These are phyloP conservation scores for Rhodotorula sp. DNA, from an alignment of 1,284 basidiomycete genomes.

Conservation along the genomic window DNA sequence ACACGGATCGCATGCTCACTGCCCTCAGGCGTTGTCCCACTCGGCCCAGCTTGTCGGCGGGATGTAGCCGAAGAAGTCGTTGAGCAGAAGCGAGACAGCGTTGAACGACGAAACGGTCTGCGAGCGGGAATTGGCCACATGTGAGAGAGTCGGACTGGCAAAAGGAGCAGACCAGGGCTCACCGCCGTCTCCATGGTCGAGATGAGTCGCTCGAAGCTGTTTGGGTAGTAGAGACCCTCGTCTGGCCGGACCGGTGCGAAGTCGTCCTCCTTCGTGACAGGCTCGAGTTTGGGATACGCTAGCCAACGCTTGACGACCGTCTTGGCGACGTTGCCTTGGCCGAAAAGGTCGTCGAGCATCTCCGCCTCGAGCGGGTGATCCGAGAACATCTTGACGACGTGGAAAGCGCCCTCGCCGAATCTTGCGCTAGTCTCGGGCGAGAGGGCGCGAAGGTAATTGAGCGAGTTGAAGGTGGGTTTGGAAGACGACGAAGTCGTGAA, in stretches of 20 bases:
- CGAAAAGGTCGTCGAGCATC: constrained; percentile 66
- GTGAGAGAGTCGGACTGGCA: not conserved
- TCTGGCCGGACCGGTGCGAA: constrained; percentile 34
- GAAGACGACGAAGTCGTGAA: constrained; percentile 55
- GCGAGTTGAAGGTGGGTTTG: constrained; percentile 78
- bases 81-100: constrained; percentile 33
- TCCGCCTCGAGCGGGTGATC: constrained; percentile 62
- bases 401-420: constrained; percentile 43
- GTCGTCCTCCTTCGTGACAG: constrained; percentile 14
- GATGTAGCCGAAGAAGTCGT: constrained; percentile 39
- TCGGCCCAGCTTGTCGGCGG: constrained; percentile 40
- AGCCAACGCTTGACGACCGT: constrained; percentile 66
- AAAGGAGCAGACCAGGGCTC: not conserved
- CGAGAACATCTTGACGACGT: constrained; percentile 85
- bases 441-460: constrained; percentile 75
- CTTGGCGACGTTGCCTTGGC: constrained; percentile 70
- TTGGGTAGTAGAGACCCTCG: constrained; percentile 41
- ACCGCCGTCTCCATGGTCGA: constrained; percentile 15
- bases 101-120: constrained; percentile 43
- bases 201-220: constrained; percentile 43
- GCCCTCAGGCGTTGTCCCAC: constrained; percentile 18
- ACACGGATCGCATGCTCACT: not conserved
- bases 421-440: not conserved
- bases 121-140: not conserved
- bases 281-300: constrained; percentile 36